Evolutionary conservation across 2,329 filamentous ascomycete genomes (phyloP).

Genomic region (Waltergamsia citrina): DNA sequence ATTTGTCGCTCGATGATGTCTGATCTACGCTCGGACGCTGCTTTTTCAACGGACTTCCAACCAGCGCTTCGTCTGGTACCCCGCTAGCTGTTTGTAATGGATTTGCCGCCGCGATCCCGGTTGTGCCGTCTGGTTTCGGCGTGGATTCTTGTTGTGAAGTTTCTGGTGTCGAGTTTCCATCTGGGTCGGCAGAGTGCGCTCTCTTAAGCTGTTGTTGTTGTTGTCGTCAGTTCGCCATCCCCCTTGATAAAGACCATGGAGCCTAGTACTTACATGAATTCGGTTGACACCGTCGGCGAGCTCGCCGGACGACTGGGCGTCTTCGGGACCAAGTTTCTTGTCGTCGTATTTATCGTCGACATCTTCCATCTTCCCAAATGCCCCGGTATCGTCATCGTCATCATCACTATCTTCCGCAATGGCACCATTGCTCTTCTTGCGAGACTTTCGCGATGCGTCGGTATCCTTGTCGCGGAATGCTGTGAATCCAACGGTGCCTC

Average conservation of each 20-base stretch:
- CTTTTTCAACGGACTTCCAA: conserved; percentile 70
- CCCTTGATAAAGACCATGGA: neutral
- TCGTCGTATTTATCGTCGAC: conserved; percentile 8
- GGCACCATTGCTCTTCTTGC: conserved; percentile 55
- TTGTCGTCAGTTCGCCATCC: conserved; percentile 5
- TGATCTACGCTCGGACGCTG: conserved; percentile 50
- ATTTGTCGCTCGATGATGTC: conserved; percentile 12
- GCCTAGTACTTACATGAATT: conserved; percentile 54
- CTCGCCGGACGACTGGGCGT: conserved; percentile 63
- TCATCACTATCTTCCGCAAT: conserved; percentile 68
- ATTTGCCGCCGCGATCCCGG: conserved; percentile 3
- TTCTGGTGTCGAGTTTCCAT: conserved; percentile 29
- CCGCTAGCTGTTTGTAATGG: conserved; percentile 17
- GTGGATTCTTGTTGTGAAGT: conserved; percentile 26
- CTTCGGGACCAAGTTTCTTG: conserved; percentile 56
- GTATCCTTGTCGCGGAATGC: conserved; percentile 68
- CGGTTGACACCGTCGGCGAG: conserved; percentile 73
- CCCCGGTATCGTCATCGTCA: conserved; percentile 55
- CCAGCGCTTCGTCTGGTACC: conserved; percentile 25
- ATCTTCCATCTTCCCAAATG: conserved; percentile 49
- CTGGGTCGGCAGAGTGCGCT: conserved; percentile 65
- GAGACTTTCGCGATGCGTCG: conserved; percentile 43
- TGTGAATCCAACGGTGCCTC: conserved; percentile 84
- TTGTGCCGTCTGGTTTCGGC: neutral
- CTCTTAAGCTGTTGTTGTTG: conserved; percentile 57